A percentile compares a stretch with the other conserved stretches of the same genome.
phyloP scores from a whole-genome alignment of 192 early-diverging fungal species.

The Podila epicladia region DNA sequence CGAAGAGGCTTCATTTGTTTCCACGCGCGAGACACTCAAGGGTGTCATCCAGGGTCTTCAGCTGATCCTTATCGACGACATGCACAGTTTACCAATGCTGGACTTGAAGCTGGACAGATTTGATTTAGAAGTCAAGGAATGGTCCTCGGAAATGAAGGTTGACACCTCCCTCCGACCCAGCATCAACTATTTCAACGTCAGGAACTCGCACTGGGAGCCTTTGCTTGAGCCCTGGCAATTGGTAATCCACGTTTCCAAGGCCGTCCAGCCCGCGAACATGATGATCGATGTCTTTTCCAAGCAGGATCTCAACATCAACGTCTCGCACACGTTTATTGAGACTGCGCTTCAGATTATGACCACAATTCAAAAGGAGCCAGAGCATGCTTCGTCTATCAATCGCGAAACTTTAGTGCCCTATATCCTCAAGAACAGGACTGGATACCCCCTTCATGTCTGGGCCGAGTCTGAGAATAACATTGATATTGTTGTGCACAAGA shows the following conservation, averaged over 20 bases:
- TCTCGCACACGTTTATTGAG: constrained; percentile 85
- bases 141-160: constrained; percentile 76
- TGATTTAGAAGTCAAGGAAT: constrained; percentile 82
- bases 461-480: constrained; percentile 69
- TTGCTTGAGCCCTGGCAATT: constrained; percentile 92
- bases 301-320: constrained; percentile 84
- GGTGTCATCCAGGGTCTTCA: constrained; percentile 74
- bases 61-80: constrained; percentile 92
- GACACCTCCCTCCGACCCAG: constrained; percentile 76
- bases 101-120: constrained; percentile 87
- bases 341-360: constrained; percentile 69
- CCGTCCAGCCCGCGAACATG: constrained; percentile 50
- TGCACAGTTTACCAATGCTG: constrained; percentile 92
- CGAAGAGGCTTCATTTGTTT: constrained; percentile 49
- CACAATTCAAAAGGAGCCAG: constrained; percentile 53
- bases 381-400: constrained; percentile 30
- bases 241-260: constrained; percentile 60
- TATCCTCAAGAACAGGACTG: constrained; percentile 89
- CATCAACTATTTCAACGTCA: constrained; percentile 95
- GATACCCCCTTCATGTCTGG: constrained; percentile 92
- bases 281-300: constrained; percentile 74
- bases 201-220: constrained; percentile 99
- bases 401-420: constrained; percentile 70
- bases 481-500: constrained; percentile 73
- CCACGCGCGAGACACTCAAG: constrained; percentile 65